A percentile compares a stretch with the other conserved stretches of the same genome.
Conservation (phyloP, 2,329 filamentous ascomycete species). For the Neopestalotiopsis sp. region DNA sequence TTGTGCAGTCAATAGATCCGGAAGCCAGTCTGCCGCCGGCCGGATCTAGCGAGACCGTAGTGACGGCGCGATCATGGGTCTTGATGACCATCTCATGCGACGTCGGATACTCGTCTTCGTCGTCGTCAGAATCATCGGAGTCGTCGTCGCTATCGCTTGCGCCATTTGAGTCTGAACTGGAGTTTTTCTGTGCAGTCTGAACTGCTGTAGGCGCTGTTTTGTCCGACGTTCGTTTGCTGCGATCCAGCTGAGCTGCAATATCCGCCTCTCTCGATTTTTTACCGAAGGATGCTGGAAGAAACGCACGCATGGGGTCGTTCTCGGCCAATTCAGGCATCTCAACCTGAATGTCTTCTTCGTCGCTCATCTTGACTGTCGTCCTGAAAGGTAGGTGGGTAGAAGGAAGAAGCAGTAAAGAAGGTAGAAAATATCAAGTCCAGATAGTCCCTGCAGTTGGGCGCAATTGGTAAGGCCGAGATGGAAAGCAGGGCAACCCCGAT, state of each 20-base stretch:
- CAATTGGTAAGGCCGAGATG: not conserved
- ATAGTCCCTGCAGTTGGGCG: not conserved
- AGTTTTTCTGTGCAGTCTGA: slow-evolving; percentile 35
- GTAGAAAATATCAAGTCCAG: not conserved
- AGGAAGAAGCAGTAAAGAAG: not conserved
- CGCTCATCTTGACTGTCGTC: slow-evolving; percentile 51
- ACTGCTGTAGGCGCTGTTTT: slow-evolving; percentile 33
- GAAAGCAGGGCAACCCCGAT: not conserved
- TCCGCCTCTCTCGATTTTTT: slow-evolving; percentile 78
- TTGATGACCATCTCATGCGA: slow-evolving; percentile 93
- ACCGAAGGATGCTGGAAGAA: slow-evolving; percentile 83
- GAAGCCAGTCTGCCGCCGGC: slow-evolving; percentile 85
- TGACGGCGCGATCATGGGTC: slow-evolving; percentile 88
- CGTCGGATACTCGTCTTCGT: slow-evolving; percentile 87
- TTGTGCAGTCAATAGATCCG: slow-evolving; percentile 87
- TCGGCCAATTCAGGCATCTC: slow-evolving; percentile 58
- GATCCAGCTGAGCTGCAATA: slow-evolving; percentile 80
- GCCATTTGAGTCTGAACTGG: slow-evolving; percentile 27
- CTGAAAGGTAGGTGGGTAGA: not conserved
- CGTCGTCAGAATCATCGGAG: slow-evolving; percentile 67
- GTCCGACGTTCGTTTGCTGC: slow-evolving; percentile 66
- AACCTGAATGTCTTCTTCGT: slow-evolving; percentile 64
- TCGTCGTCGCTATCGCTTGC: slow-evolving; percentile 47
- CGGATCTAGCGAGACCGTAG: slow-evolving; percentile 82
- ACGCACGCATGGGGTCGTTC: slow-evolving; percentile 75